Conservation (phyloP, 108 stramenopile species). For the Conticribra weissflogii region DNA sequence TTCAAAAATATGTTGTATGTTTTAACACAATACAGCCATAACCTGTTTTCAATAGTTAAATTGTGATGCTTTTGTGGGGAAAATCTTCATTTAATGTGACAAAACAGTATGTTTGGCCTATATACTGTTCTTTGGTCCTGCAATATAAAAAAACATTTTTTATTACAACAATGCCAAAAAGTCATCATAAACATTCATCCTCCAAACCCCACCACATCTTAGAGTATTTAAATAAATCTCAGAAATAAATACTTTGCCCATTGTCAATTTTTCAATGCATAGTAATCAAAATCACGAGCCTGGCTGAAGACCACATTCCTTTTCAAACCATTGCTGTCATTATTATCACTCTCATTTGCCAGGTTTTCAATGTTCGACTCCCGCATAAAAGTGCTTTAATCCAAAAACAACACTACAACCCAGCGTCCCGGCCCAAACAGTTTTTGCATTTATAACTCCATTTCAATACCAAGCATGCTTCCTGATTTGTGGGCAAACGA, state of each 20-base stretch:
- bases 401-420: background rate
- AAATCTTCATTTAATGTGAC: too few species aligned
- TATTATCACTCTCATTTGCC: background rate
- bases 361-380: background rate
- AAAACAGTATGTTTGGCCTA: too few species aligned
- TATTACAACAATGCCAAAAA: too few species aligned
- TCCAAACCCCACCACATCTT: too few species aligned
- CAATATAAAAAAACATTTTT: too few species aligned
- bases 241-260: constrained; percentile 60
- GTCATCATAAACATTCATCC: too few species aligned
- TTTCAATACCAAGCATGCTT: constrained; percentile 1
- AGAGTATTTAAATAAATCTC: too few species aligned
- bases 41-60: too few species aligned
- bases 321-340: background rate
- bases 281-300: constrained; percentile 51
- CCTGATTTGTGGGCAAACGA: background rate
- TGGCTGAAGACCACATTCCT: background rate
- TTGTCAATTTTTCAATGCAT: constrained; percentile 58
- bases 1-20: too few species aligned
- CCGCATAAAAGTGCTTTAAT: constrained; percentile 1
- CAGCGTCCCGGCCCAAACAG: constrained; percentile 6
- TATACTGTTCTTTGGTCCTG: too few species aligned
- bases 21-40: too few species aligned
- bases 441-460: constrained; percentile 1
- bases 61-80: too few species aligned